A percentile compares a stretch with the other conserved stretches of the same genome.
Conservation (phyloP, 176 grass and related monocot species). For the Eremochloa ophiuroides region DNA sequence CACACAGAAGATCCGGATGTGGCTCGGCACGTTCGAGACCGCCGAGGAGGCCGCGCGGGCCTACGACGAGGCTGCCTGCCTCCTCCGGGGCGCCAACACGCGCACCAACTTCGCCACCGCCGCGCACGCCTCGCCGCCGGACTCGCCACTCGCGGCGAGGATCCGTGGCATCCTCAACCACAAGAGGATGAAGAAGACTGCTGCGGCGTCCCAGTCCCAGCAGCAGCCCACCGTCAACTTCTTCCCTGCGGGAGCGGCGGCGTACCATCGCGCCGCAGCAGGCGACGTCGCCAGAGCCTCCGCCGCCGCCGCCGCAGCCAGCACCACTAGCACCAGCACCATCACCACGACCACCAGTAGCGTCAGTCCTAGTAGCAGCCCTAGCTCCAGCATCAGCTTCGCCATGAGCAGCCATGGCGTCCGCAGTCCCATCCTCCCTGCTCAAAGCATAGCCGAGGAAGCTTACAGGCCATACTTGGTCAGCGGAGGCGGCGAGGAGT, state of each 20-base stretch:
- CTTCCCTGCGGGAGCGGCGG: constrained; percentile 7
- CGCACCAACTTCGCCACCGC: constrained; percentile 57
- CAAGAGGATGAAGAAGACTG: constrained; percentile 49
- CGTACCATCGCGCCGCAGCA: not conserved
- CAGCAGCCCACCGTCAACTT: not conserved
- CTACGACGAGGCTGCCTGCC: constrained; percentile 65
- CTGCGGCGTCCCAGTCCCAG: not conserved
- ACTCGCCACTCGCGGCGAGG: constrained; percentile 43
- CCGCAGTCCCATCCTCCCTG: not conserved
- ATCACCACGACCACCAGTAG: not conserved
- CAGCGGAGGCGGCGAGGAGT: constrained; percentile 11
- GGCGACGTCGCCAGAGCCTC: not conserved
- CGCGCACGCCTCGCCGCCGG: not conserved
- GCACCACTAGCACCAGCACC: constrained; percentile 5
- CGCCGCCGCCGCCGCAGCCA: not conserved
- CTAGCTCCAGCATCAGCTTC: constrained; percentile 31
- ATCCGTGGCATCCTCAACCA: constrained; percentile 44
- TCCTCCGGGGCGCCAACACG: constrained; percentile 61
- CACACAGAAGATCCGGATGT: constrained; percentile 58
- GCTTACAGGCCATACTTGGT: constrained; percentile 19
- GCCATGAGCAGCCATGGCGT: constrained; percentile 11
- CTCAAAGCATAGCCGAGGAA: constrained; percentile 2
- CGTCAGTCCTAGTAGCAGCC: not conserved
- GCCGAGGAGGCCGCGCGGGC: constrained; percentile 57
- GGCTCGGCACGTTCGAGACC: constrained; percentile 71